Evolutionary conservation across 768 basidiomycete species (phyloP), one percentile per base, ranked within the genome.

Genomic region (Dioszegia crocea): DNA sequence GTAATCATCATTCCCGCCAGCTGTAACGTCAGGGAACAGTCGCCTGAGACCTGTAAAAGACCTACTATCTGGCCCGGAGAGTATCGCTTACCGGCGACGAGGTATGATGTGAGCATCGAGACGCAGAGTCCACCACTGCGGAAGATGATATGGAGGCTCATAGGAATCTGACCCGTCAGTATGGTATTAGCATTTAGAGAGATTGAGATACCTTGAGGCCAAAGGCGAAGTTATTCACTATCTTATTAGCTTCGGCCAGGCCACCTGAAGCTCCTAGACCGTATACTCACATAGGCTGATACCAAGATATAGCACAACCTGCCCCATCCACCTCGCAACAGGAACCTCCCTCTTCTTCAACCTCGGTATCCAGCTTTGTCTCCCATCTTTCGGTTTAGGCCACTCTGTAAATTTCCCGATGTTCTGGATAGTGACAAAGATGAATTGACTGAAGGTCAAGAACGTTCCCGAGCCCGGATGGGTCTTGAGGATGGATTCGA

Each of bases 361-460:
- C 23, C 71, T 40, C 1, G 78, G 79, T 12, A 86, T 16, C 56
- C 71, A 52, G 8, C 47, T 19, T 29, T 17, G 17, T 26, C 26
- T 29, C 19, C 29, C n/a, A 10, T 21, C 61, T 14, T 24, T 49
- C 11, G 38, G 14, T 33, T 14, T 33, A 14, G 33, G 40, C 26
- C 27, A 39, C n/a, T 51, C 49, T 60, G 57, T 58, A 81, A 83
- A 19, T 65, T 74, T 80, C 1, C 88, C 85, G 8, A 89, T 76
- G 10, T 83, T 84, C 55, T 86, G 86, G 10, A 82, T 30, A 5
- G 88, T 82, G 53, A 91, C 86, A 77, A 89, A 91, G 33, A 85
- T 66, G 83, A 89, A 88, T 76, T 92, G 90, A 12, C 84, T 84
- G 78, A 91, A 88, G 3, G 89, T 91, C 44, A 92, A 82, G 30